Evolutionary conservation across 78 protist genomes (phyloP), one percentile per base, ranked within the genome.

Genomic region (Creolimax fragrantissima): DNA sequence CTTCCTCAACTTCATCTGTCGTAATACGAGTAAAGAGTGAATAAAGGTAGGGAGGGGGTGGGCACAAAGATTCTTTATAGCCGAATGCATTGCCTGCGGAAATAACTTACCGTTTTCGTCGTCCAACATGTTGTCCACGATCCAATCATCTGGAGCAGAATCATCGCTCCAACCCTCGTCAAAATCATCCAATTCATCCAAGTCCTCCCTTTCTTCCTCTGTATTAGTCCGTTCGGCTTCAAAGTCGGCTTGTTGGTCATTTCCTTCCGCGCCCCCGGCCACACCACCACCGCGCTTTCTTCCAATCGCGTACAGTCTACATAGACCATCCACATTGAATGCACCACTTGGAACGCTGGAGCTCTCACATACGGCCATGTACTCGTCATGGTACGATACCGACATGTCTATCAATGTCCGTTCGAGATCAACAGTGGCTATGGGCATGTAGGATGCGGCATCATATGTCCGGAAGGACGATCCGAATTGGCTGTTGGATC

Each of bases 331-430:
- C 37, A 47, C 74, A 11, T 47, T 47, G 86, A 42, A 37, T 4
- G n/a, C 37, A 74, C 90, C 36, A 5, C 7, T 3, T 47, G 43
- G 89, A n/a, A 66, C 45, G 44, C 36, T 66, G 47, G 47, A 11
- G 41, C 45, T 42, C 89, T 91, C 93, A n/a, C 4, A 3, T 37
- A 91, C 67, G 24, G 89, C 89, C 3, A 91, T n/a, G 89, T 45
- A 43, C n/a, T 32, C 42, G 86, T 91, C 89, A 3, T 24, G 5
- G n/a, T 44, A 41, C 2, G 35, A 3, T 43, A 43, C 67, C 24
- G 86, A 43, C 36, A 91, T 3, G 32, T 91, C 89, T 41, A 83
- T 11, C 24, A 91, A n/a, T 41, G 45, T 2, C 24, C 83, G 43
- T 35, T 44, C 89, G 2, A 92, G 88, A 4, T 84, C 89, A 17